Base-by-base conservation (phyloP, 805 yeast genomes). In the Candida piceae region DNA sequence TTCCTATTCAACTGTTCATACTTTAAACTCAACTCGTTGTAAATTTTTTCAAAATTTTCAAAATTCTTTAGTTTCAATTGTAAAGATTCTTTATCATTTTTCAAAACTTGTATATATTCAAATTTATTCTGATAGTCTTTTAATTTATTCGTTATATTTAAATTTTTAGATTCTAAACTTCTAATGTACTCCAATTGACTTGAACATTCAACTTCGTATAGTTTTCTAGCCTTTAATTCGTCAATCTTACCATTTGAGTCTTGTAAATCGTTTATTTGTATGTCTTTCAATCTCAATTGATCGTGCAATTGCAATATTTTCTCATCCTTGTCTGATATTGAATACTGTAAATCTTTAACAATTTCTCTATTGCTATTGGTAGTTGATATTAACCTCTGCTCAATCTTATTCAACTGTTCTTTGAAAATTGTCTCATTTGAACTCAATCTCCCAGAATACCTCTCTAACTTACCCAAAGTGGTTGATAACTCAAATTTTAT, bases 101-200 rank as follows among this genome's bases (percentile, higher is more conserved):
- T 74, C 23, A 80, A 57, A 8, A 80, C 50, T 46, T 76, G 82
- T 5, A 59, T 55, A 18, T 72, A 68, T 20, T 58, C 55, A 41
- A 74, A 63, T 40, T 67, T 66, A 41, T 72, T 58, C 42, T 73
- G 72, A 17, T 76, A 60, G 8, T 64, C 61, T 42, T 69, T 69
- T 39, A 81, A 66, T 27, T 75, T 70, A 41, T 67, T 72, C 16
- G 75, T 61, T 50, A 80, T 77, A 7, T 68, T 61, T 35, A 77
- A 60, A 41, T 75, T 72, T 42, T 72, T 70, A 5, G 66, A 63
- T 42, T 80, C 86, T 40, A 72, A 49, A 29, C 65, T 67, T 46
- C 67, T 60, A 30, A 72, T 55, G 44, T 71, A 66, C 18, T 62
- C 54, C 27, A 72, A 47, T 48, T 76, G 80, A 19, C 66, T 55